Conservation (phyloP, 352 stramenopile genomes). For the Phytophthora nicotianae region DNA sequence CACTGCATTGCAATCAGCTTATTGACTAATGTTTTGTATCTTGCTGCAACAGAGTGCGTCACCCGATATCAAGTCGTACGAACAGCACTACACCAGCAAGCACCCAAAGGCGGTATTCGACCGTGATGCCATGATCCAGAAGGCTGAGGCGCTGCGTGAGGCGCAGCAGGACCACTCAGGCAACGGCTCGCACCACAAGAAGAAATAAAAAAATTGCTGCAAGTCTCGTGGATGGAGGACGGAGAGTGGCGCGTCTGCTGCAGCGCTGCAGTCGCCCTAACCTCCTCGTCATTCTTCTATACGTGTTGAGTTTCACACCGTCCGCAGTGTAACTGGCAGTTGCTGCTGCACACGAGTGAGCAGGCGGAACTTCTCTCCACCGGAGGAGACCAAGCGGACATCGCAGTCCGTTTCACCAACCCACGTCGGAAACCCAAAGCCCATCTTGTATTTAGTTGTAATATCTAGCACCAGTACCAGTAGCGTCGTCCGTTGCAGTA, state of each 20-base stretch:
- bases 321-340: neutral
- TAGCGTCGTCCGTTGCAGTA: neutral
- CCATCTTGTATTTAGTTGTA: constrained; percentile 46
- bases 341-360: neutral
- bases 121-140: constrained; percentile 50
- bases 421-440: constrained; percentile 21
- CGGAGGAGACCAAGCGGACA: constrained; percentile 9
- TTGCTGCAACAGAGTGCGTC: constrained; percentile 44
- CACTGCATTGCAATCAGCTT: too few species aligned
- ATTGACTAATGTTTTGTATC: neutral
- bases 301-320: constrained; percentile 21
- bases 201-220: constrained; percentile 32
- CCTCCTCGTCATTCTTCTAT: constrained; percentile 14
- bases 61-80: constrained; percentile 67
- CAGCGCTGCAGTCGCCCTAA: neutral
- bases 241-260: neutral
- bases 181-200: constrained; percentile 62
- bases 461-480: constrained; percentile 29
- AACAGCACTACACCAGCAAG: constrained; percentile 65
- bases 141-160: constrained; percentile 56
- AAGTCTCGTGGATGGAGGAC: constrained; percentile 16
- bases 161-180: constrained; percentile 34
- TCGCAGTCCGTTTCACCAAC: constrained; percentile 9
- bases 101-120: constrained; percentile 62
- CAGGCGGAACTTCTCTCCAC: constrained; percentile 15